Base-by-base conservation (phyloP, 805 yeast species). In the Yamadazyma akitaensis region DNA sequence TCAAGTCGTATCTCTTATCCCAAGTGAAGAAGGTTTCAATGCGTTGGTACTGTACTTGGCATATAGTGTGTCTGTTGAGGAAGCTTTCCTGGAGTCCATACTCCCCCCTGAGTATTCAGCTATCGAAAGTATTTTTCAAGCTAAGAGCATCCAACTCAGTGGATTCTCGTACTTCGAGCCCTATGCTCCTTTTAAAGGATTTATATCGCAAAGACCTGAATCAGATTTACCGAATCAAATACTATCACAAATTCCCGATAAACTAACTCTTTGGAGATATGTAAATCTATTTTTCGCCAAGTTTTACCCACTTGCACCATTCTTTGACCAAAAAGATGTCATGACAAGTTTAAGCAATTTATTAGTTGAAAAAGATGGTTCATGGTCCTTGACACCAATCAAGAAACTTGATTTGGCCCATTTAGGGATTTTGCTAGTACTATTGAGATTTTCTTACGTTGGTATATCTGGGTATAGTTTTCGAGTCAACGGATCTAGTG, bases 251-350 rank as follows among this genome's bases (percentile, higher is more conserved):
- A 51, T 84, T 40, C 90, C 90, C 0, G 70, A 65, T 21, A 76
- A 76, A 53, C 71, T 68, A 46, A 71, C 79, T 2, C 70, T 82
- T 7, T 78, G 85, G 79, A 56, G 72, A 42, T 65, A 81, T 38
- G 63, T 84, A 21, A 79, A 81, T 48, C 65, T 81, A 50, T 84
- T 78, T 51, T 84, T 84, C 58, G 72, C 71, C 12, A 72, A 73
- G 26, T 61, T 84, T 5, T 85, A 84, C 57, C 75, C 84, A 11
- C 79, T 78, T 44, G 67, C 82, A 51, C 90, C 92, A 2, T 79
- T 77, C 49, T 62, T 84, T 24, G 89, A 84, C 60, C 87, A 84
- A 57, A 64, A 55, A 44, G 70, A 68, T 10, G 79, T 80, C 57
- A 70, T 71, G 42, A 56, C 54, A 16, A 68, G 72, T 36, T 61